Base-by-base conservation (phyloP, 768 basidiomycete genomes). In the Leucocoprinus leucothites region DNA sequence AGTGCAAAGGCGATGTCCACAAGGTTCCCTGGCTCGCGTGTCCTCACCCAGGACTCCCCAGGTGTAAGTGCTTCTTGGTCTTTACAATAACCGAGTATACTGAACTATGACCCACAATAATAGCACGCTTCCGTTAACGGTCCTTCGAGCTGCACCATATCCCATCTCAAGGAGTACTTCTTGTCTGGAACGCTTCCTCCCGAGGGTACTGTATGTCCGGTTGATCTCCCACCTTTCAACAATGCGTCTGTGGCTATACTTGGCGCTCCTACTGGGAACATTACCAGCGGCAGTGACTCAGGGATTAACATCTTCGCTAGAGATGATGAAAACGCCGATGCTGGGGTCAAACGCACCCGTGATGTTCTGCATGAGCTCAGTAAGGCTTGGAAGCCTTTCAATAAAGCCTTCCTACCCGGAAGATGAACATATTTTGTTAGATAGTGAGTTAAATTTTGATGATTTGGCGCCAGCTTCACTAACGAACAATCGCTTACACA, bases 41-140 rank as follows among this genome's bases (percentile, higher is more conserved):
- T 78, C 11, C 61, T 78, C 19, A 74, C 73, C 6, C 74, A 77
- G 54, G 71, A 76, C 22, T 73, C 73, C 8, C 60, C 70, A 9
- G 74, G 76, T 6, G 75, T 78, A 61, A 22, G 70, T 62, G 31
- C 31, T 26, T 14, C 26, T 34, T 21, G 22, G 21, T n/a, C 28
- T 28, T 34, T 34, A 16, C 3, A 34, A 25, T 5, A 31, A 31
- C 5, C 11, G 6, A 31, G 31, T 31, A 31, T 9, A 38, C 14
- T 24, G 25, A n/a, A 35, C 9, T 34, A 21, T 13, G 18, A 9
- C 0, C 9, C 38, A 31, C 11, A 5, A 31, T 5, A 31, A 31
- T 31, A 74, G 70, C 74, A 76, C 57, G 61, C 60, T 35, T 75
- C 75, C 5, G 21, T 71, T 18, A 53, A 64, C 6, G 67, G 61